Evolutionary conservation across 2,329 filamentous ascomycete genomes (phyloP).

Genomic region (Fusarium sp.): DNA sequence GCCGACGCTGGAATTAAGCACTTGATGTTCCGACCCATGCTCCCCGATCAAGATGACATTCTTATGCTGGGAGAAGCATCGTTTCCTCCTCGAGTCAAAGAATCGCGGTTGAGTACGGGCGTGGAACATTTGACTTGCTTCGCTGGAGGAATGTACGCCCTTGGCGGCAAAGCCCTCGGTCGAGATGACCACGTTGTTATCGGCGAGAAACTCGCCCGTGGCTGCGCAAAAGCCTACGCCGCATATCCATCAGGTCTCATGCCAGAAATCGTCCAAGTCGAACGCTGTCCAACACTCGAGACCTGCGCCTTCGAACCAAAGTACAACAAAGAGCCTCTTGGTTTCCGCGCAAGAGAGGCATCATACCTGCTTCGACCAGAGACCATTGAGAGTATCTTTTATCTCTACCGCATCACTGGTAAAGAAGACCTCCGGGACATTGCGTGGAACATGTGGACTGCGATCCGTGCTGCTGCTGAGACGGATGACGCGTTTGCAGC

Average conservation of each 20-base stretch:
- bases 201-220: conserved; percentile 69
- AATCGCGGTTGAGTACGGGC: conserved; percentile 48
- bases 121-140: conserved; percentile 72
- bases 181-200: conserved; percentile 64
- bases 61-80: conserved; percentile 65
- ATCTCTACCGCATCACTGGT: conserved; percentile 81
- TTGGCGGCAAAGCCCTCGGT: conserved; percentile 68
- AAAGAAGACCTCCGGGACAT: conserved; percentile 72
- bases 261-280: conserved; percentile 67
- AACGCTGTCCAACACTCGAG: conserved; percentile 52
- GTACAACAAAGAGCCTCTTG: conserved; percentile 12
- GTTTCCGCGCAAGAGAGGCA: conserved; percentile 37
- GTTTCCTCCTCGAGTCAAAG: conserved; percentile 46
- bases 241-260: conserved; percentile 69
- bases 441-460: conserved; percentile 79
- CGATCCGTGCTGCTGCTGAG: conserved; percentile 68
- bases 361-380: conserved; percentile 52
- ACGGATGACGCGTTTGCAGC: conserved; percentile 72
- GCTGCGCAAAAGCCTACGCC: conserved; percentile 72
- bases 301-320: conserved; percentile 40
- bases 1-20: conserved; percentile 68
- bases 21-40: conserved; percentile 75
- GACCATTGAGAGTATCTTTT: conserved; percentile 83
- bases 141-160: conserved; percentile 72
- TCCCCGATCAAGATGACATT: conserved; percentile 67